Evolutionary conservation across 1,284 basidiomycete genomes (phyloP).

Genomic region (Ustilago nuda): DNA sequence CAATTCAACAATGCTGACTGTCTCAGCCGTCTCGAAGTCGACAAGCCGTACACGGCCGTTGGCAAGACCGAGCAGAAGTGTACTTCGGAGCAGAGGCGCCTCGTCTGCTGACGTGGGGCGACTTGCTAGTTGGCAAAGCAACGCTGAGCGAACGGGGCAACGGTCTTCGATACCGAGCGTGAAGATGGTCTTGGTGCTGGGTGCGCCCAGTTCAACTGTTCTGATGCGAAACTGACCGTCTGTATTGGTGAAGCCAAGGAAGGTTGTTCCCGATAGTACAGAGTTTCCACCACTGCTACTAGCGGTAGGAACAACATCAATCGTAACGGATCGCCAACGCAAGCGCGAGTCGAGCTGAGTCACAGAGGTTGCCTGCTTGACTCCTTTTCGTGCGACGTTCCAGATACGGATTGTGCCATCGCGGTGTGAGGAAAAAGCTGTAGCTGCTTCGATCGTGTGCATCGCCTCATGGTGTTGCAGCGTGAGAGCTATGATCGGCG

Average conservation of each 20-base stretch:
- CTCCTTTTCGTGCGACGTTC: constrained; percentile 26
- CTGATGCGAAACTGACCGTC: constrained; percentile 41
- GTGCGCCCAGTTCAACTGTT: constrained; percentile 19
- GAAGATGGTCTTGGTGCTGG: constrained; percentile 31
- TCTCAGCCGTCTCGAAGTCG: constrained; percentile 30
- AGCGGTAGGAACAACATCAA: constrained; percentile 8
- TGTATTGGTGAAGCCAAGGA: constrained; percentile 32
- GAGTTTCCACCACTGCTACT: background rate
- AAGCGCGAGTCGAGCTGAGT: constrained; percentile 36
- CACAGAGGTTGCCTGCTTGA: constrained; percentile 11
- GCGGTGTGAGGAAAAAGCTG: constrained; percentile 41
- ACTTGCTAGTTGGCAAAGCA: constrained; percentile 31
- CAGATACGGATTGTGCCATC: constrained; percentile 44
- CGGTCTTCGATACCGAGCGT: constrained; percentile 26
- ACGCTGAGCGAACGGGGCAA: constrained; percentile 33
- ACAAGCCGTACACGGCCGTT: constrained; percentile 34
- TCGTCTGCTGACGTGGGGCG: constrained; percentile 27
- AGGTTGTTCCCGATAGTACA: constrained; percentile 3
- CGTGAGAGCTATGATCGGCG: constrained; percentile 25
- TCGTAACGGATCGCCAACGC: constrained; percentile 22
- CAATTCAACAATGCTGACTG: constrained; percentile 38
- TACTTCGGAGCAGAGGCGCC: constrained; percentile 29
- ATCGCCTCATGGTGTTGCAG: constrained; percentile 38
- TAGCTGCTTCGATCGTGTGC: constrained; percentile 30
- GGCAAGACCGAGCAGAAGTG: constrained; percentile 42